Base-by-base conservation (phyloP, 1,284 basidiomycete species). In the Tausonia pullulans region DNA sequence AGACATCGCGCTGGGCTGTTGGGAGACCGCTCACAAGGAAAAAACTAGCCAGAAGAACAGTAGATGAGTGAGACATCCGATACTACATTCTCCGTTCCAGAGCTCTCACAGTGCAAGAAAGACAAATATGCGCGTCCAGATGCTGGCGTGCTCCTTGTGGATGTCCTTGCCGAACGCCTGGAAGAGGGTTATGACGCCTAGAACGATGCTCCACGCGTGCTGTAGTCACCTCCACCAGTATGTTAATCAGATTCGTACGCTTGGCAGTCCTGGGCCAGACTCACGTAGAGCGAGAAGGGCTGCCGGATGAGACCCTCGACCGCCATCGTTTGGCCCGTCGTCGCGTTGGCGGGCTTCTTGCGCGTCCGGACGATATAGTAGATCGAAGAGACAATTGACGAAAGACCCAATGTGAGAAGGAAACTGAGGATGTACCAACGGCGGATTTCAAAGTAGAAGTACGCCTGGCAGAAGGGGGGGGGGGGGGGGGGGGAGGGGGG, bases 201-300 rank as follows among this genome's bases (percentile, higher is more conserved):
- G 82, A 62, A 92, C 84, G 52, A 88, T 89, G 11, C 87, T 89
- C 85, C 89, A 92, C 55, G 90, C 90, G 72, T 92, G 90, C 64
- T 65, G 50, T 39, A 7, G 11, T 54, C 41, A 2, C 14, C 8
- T 57, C 44, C 3, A 4, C 41, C 14, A 57, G 56, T 45, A n/a
- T 39, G 45, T n/a, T 9, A 44, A 45, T 27, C 14, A 55, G 51
- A 11, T 44, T 39, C 2, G 4, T 11, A 11, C n/a, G 7, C 8
- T 40, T 2, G 40, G 10, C 13, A 40, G 3, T 16, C 0, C 10
- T 1, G 1, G 59, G 11, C 6, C 40, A 14, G 0, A 62, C 60
- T 13, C 39, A 65, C 64, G 78, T 87, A 92, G 62, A 90, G 82
- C 2, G 87, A 90, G 80, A 90, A 90, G 5, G 88, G 88, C 16